These are phyloP conservation scores for Aspergillus carlsbadensis DNA, from an alignment of 495 filamentous ascomycete genomes.

Conservation along the genomic window DNA sequence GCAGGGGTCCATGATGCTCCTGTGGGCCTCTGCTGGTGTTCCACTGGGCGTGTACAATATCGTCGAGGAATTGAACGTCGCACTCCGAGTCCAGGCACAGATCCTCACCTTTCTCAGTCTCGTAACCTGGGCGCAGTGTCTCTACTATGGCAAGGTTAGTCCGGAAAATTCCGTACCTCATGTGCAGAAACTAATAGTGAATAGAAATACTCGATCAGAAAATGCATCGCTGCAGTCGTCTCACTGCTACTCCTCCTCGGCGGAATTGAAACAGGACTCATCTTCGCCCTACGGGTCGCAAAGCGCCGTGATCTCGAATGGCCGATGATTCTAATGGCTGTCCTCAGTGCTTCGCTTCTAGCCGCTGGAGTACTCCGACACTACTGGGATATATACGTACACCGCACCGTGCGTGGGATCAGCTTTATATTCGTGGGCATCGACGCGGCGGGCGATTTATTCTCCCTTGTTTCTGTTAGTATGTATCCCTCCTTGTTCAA, in stretches of 20 bases:
- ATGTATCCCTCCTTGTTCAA: constrained; percentile 1
- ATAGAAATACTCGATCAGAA: constrained; percentile 45
- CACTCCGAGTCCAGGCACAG: constrained; percentile 60
- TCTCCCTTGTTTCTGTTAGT: constrained; percentile 58
- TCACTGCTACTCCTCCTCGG: constrained; percentile 44
- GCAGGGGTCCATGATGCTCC: constrained; percentile 64
- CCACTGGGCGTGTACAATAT: constrained; percentile 68
- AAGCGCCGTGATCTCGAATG: constrained; percentile 37
- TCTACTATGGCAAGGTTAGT: constrained; percentile 55
- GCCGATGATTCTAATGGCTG: constrained; percentile 60
- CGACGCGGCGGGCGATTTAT: constrained; percentile 62
- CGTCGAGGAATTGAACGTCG: constrained; percentile 58
- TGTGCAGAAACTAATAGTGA: background rate
- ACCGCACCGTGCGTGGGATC: constrained; percentile 62
- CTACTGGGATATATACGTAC: constrained; percentile 59
- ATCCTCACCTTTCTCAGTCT: constrained; percentile 61
- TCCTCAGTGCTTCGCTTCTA: constrained; percentile 55
- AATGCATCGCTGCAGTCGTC: constrained; percentile 40
- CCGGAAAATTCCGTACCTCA: constrained; percentile 9
- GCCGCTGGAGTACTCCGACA: constrained; percentile 53
- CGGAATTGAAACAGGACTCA: constrained; percentile 48
- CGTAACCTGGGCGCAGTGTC: constrained; percentile 63
- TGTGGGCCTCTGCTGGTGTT: constrained; percentile 64
- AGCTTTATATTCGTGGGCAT: constrained; percentile 65
- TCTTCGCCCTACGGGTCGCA: constrained; percentile 50